Evolutionary conservation across 305 asterid species (phyloP).

Genomic region (Fraxinus xanthoxyloides): DNA sequence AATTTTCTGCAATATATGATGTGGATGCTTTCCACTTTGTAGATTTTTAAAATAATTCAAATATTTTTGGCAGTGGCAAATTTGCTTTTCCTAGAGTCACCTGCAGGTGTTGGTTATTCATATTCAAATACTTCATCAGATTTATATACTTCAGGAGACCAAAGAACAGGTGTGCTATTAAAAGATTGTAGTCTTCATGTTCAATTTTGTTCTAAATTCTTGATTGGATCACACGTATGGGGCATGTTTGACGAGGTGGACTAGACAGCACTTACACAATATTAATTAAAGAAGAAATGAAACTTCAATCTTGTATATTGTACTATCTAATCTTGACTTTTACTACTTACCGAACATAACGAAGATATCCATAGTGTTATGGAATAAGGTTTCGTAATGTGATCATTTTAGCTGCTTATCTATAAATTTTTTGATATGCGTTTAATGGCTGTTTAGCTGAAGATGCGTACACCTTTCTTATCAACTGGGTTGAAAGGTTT

Average conservation of each 20-base stretch:
- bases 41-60: slow-evolving; percentile 2
- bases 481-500: slow-evolving; percentile 85
- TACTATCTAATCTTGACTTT: neutral
- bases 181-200: neutral
- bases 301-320: neutral
- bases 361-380: neutral
- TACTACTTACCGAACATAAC: neutral
- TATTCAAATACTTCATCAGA: slow-evolving; percentile 80
- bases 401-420: slow-evolving; percentile 4
- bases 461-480: slow-evolving; percentile 67
- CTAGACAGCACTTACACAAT: neutral
- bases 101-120: slow-evolving; percentile 93
- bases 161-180: slow-evolving; percentile 56
- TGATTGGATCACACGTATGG: neutral
- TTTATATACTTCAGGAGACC: slow-evolving; percentile 71
- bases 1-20: neutral
- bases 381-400: slow-evolving; percentile 4
- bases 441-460: slow-evolving; percentile 49
- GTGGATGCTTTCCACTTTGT: neutral
- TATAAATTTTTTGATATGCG: slow-evolving; percentile 19
- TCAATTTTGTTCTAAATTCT: neutral
- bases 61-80: slow-evolving; percentile 67
- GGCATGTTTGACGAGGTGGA: neutral
- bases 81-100: slow-evolving; percentile 83
- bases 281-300: neutral